Base-by-base conservation (phyloP, 2,329 filamentous ascomycete genomes). In the Chalaropsis ovoidea region DNA sequence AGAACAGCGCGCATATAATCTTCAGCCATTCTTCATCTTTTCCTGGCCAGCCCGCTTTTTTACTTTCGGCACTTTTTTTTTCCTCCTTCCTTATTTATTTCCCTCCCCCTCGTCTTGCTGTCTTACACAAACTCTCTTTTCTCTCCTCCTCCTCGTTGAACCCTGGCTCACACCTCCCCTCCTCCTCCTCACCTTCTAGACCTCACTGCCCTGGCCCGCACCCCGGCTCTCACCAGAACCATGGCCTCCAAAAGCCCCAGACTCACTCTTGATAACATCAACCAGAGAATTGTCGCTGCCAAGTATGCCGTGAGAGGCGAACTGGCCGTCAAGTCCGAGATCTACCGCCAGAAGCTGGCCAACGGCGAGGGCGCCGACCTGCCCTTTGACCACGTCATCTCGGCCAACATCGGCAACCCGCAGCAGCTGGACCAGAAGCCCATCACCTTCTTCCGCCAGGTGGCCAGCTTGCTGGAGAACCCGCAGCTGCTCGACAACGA, bases 341-440 rank as follows among this genome's bases (percentile, higher is more conserved):
- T 90, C 76, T 96, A 93, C 79, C 87, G 93, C 68, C 86, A 87
- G 64, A 81, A 83, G 72, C 80, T 96, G 68, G 78, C 80, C 69
- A 82, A 84, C 69, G 84, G 82, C 71, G 81, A 75, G 70, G 75
- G 72, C 67, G 45, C 43, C 19, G 75, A 75, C 72, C 81, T 97
- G 62, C 93, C 94, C 61, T 99, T 99, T 76, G 81, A 89, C 72
- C 83, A 90, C 68, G 87, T 99, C 76, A 93, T 99, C 78, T 92
- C 89, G 69, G 94, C 94, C 77, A 99, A 99, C 79, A 99, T 99
- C 73, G 94, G 94, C 74, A 99, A 99, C 80, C 94, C 94, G 3
- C 94, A 99, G 78, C 94, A 99, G 78, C 85, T 99, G 69, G 94
- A 96, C 78, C 94, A 99, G 82, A 95, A 97, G 81, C 94, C 94